Evolutionary conservation across 2,329 filamentous ascomycete species (phyloP), one percentile per base, ranked within the genome.

Genomic region (Colletotrichum sansevieriae): DNA sequence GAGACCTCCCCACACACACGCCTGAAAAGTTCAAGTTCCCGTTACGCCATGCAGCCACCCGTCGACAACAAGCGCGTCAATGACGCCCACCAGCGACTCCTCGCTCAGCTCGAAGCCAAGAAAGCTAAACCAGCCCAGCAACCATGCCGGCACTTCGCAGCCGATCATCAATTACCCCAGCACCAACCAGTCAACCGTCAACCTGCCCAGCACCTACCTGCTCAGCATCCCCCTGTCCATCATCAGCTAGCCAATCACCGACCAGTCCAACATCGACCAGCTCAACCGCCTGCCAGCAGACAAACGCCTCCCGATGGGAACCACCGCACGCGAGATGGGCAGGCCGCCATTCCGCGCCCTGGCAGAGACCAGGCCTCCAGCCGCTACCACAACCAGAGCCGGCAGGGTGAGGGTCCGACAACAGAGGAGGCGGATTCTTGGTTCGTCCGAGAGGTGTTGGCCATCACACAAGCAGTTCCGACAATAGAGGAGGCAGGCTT

Each of bases 61-160:
- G n/a, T 46, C 43, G 43, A 46, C 43, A 46, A 46, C n/a, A 46
- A 46, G 43, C 43, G 43, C 43, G 43, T 46, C 43, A 46, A 46
- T 46, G 43, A 46, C 43, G 43, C 43, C 20, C 43, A 46, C n/a
- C 43, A 10, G 43, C 43, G 43, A 46, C 43, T 46, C 43, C 43
- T 46, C 43, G 43, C 43, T 46, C 43, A 46, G 43, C 43, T 46
- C 1, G 43, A 46, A 46, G 43, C 43, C 1, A 46, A 46, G 43
- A 46, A 46, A 46, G 43, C 43, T 20, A 46, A 46, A 20, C 43
- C 15, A 3, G 43, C 43, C 10, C 3, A 46, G n/a, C 43, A 46
- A 46, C 43, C 43, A 46, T 20, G 8, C 43, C 43, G 15, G 41
- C 41, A 7, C 41, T 13, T 44, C 41, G 13, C 41, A 44, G 41